These are phyloP conservation scores for Abrus pulchellus DNA, from an alignment of 306 rosid species.

Conservation along the genomic window DNA sequence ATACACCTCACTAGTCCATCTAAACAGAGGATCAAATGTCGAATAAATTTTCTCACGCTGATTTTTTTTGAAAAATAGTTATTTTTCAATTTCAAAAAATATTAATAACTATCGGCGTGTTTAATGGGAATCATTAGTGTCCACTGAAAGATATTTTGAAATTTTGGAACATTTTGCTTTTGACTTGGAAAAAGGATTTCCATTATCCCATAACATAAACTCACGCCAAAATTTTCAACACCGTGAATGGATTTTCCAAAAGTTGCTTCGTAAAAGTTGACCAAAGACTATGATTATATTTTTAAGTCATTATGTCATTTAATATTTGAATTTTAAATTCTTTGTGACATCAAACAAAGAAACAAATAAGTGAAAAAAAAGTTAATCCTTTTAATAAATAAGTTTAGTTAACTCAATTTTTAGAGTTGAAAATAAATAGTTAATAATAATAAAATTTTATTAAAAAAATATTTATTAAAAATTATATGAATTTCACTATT, in stretches of 20 bases:
- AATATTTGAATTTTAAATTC: conserved; percentile 23
- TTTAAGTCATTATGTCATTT: not conserved
- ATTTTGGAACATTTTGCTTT: not conserved
- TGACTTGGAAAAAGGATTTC: conserved; percentile 45
- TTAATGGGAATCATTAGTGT: conserved; percentile 52
- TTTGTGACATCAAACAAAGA: not conserved
- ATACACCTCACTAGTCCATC: too few species aligned
- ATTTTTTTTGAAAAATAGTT: not conserved
- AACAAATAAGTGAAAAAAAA: not conserved
- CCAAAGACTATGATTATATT: not conserved
- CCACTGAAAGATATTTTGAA: conserved; percentile 4
- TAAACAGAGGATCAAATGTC: too few species aligned
- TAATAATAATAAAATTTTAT: too few species aligned
- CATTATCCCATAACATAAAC: too few species aligned
- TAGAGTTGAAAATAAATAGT: too few species aligned
- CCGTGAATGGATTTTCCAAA: not conserved
- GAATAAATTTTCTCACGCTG: not conserved
- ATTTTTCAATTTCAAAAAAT: not conserved
- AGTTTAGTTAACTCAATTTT: too few species aligned
- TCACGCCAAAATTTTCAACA: not conserved
- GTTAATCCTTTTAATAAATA: too few species aligned
- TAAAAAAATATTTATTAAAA: too few species aligned
- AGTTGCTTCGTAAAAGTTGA: conserved; percentile 1
- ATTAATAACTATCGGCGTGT: conserved; percentile 49
- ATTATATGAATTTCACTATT: too few species aligned